phyloP scores from a whole-genome alignment of 176 grass and related monocot genomes.

The Aegilops sharonensis region DNA sequence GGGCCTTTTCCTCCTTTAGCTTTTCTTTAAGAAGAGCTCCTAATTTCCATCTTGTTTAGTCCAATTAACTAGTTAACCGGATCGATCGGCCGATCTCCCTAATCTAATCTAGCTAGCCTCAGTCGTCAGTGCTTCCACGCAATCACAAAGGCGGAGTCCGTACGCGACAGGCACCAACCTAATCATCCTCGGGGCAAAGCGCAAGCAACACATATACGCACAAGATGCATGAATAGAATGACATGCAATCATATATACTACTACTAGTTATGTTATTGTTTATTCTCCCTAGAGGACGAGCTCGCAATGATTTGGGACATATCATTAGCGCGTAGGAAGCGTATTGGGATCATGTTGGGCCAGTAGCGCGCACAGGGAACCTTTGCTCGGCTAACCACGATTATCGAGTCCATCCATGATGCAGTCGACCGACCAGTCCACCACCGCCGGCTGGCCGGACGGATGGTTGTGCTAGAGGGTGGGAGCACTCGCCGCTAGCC shows the following conservation, averaged over 20 bases:
- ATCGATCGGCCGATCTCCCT: too few relatives aligned
- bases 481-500: neutral
- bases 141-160: neutral
- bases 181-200: neutral
- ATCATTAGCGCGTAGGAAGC: neutral
- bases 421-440: neutral
- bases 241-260: neutral
- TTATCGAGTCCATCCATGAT: neutral
- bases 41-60: neutral
- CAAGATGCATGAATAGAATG: neutral
- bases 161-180: neutral
- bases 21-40: neutral
- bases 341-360: conserved; percentile 2
- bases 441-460: too few relatives aligned
- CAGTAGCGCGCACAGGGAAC: neutral
- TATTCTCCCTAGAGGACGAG: neutral
- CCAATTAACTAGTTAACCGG: neutral
- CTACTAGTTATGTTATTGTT: too few relatives aligned
- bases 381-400: conserved; percentile 16
- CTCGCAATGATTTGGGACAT: neutral
- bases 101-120: neutral
- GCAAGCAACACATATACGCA: conserved; percentile 5
- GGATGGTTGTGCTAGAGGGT: neutral
- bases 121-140: neutral
- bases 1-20: neutral